Evolutionary conservation across 2,329 filamentous ascomycete genomes (phyloP).

Genomic region (Colletotrichum siamense): DNA sequence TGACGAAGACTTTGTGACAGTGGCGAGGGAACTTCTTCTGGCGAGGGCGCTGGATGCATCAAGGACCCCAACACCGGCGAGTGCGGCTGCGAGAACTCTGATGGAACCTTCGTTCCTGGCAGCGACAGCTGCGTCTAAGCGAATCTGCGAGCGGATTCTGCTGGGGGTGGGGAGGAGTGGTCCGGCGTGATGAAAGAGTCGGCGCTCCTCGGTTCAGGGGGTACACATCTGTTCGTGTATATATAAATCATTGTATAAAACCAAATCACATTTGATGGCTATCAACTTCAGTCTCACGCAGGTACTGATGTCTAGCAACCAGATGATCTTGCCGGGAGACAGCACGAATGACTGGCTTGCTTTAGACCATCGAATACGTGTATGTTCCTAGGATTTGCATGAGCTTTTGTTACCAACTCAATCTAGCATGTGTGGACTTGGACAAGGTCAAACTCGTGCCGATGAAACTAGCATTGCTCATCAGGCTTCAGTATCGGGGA

Average conservation of each 20-base stretch:
- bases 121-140: slow-evolving; percentile 1
- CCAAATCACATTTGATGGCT: background rate
- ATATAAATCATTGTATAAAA: background rate
- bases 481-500: background rate
- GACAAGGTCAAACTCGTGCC: background rate
- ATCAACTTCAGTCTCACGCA: too few species aligned
- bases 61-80: slow-evolving; percentile 16
- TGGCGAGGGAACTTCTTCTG: background rate
- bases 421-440: too few species aligned
- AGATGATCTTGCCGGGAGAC: too few species aligned
- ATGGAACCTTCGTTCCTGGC: slow-evolving; percentile 13
- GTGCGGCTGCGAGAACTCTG: slow-evolving; percentile 19
- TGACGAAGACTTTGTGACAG: background rate
- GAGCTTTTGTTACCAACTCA: too few species aligned
- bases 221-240: background rate
- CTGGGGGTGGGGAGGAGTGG: too few species aligned
- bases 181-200: background rate
- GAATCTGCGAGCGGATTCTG: background rate
- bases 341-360: too few species aligned
- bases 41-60: slow-evolving; percentile 9
- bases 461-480: background rate
- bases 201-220: background rate
- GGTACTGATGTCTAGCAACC: too few species aligned
- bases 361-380: too few species aligned
- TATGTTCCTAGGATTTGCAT: too few species aligned